Evolutionary conservation across 768 basidiomycete species (phyloP).

Genomic region (Termitomyces sp.): DNA sequence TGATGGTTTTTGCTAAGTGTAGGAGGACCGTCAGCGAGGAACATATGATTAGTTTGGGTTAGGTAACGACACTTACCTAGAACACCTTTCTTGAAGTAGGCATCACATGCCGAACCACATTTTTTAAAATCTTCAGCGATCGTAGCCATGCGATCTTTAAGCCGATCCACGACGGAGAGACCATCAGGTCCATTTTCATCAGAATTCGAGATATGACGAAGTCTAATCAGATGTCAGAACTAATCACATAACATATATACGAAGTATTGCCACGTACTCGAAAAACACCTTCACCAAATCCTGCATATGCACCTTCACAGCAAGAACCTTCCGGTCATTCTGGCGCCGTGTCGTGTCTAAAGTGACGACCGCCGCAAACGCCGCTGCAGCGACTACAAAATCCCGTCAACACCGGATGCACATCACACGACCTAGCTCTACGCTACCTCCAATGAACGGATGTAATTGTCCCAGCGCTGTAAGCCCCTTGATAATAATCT

Average conservation of each 20-base stretch:
- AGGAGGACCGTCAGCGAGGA: background rate
- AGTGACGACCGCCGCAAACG: conserved; percentile 46
- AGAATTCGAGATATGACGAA: conserved; percentile 25
- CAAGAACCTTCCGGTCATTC: conserved; percentile 46
- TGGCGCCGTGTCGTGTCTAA: conserved; percentile 46
- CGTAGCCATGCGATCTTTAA: conserved; percentile 21
- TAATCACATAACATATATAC: background rate
- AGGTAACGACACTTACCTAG: conserved; percentile 24
- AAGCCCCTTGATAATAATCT: conserved; percentile 29
- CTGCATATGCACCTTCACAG: conserved; percentile 46
- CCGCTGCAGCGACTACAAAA: conserved; percentile 41
- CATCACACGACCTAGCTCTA: background rate
- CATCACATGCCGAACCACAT: conserved; percentile 43
- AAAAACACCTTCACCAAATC: conserved; percentile 45
- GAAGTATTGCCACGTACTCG: conserved; percentile 30
- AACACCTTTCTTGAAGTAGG: conserved; percentile 40
- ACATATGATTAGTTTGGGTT: background rate
- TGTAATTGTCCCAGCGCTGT: conserved; percentile 31
- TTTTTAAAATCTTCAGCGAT: conserved; percentile 39
- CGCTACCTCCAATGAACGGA: conserved; percentile 34
- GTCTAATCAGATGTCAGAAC: conserved; percentile 13
- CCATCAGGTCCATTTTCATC: conserved; percentile 28
- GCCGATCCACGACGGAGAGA: conserved; percentile 23
- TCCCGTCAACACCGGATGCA: background rate
- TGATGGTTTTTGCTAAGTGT: conserved; percentile 31